Percentiles rank a stretch among this genome's conserved stretches.
Conservation (phyloP, 2,329 filamentous ascomycete genomes). For the Bipolaris victoriae region DNA sequence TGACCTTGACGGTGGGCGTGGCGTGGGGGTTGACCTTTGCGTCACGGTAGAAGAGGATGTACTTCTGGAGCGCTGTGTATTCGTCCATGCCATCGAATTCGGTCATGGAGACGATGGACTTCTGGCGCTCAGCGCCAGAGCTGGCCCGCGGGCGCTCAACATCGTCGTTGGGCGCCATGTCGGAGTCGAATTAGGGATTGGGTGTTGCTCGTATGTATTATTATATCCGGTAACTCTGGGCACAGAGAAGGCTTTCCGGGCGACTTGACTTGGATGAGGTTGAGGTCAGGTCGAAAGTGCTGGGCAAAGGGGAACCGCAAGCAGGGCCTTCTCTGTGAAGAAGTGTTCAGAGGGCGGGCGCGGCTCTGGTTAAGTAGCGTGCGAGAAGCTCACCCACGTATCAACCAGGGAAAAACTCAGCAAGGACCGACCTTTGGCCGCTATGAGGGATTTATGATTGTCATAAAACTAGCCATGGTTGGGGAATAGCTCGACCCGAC, state of each 20-base stretch:
- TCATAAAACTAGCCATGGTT: conserved; percentile 22
- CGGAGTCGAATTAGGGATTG: conserved; percentile 26
- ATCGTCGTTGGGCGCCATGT: conserved; percentile 41
- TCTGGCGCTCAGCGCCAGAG: conserved; percentile 40
- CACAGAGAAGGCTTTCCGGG: conserved; percentile 40
- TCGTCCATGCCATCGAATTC: conserved; percentile 62
- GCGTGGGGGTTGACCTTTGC: conserved; percentile 58
- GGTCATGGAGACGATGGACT: conserved; percentile 44
- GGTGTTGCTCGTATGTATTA: conserved; percentile 26
- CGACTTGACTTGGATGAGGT: conserved; percentile 28
- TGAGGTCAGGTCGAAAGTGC: conserved; percentile 35
- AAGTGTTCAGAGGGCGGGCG: conserved; percentile 25
- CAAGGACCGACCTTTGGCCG: conserved; percentile 26
- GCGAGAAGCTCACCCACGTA: conserved; percentile 17
- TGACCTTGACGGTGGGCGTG: conserved; percentile 55
- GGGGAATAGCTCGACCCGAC: conserved; percentile 22
- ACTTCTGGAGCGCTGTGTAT: conserved; percentile 69
- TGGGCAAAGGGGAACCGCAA: conserved; percentile 37
- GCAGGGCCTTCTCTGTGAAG: conserved; percentile 40
- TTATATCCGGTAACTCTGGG: conserved; percentile 22
- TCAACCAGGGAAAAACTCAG: conserved; percentile 39
- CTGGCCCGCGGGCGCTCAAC: conserved; percentile 43
- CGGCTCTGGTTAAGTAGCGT: conserved; percentile 32
- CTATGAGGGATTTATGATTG: conserved; percentile 25
- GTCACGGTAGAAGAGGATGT: conserved; percentile 71